Evolutionary conservation across 1,139 yeast species (phyloP), one percentile per base, ranked within the genome.

Genomic region (Blastobotrys petasosporus): DNA sequence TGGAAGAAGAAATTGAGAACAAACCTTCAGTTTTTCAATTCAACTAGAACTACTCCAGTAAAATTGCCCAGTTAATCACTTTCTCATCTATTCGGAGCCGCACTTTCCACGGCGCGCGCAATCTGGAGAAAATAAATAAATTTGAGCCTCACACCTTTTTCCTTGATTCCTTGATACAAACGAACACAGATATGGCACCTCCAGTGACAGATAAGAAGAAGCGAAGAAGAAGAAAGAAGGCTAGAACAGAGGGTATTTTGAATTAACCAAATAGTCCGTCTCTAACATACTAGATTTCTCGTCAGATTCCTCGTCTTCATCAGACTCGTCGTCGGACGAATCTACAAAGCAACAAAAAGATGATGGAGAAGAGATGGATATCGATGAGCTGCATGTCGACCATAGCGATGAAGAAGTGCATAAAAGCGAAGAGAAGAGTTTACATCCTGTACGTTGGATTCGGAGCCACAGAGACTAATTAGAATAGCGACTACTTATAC

Each of bases 191-290:
- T 8, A 13, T 32, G 34, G 34, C 16, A 9, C 17, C 17, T 32
- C 9, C 13, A 13, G 15, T 7, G n/a, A 32, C 34, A 13, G 13
- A 46, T 32, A 51, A 52, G 31, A 55, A 55, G 42, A 50, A 62
- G 37, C 51, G 64, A 23, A 49, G 65, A 35, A 50, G 66, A 49
- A 53, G 63, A 49, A 62, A 59, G 53, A 59, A 57, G 54, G 61
- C 65, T 12, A 50, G 66, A 53, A 62, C 66, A 2, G 65, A 62
- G 39, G 64, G 63, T 60, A 49, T 5, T 57, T 47, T 9, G n/a
- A n/a, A n/a, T n/a, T n/a, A n/a, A n/a, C n/a, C n/a, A n/a, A n/a
- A n/a, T n/a, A n/a, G n/a, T n/a, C n/a, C 20, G n/a, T 7, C 28
- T 34, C 43, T 49, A 44, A 40, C 47, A 10, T 28, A 4, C 16